Evolutionary conservation across 1,284 basidiomycete species (phyloP).

Genomic region (Ganoderma lucidum): DNA sequence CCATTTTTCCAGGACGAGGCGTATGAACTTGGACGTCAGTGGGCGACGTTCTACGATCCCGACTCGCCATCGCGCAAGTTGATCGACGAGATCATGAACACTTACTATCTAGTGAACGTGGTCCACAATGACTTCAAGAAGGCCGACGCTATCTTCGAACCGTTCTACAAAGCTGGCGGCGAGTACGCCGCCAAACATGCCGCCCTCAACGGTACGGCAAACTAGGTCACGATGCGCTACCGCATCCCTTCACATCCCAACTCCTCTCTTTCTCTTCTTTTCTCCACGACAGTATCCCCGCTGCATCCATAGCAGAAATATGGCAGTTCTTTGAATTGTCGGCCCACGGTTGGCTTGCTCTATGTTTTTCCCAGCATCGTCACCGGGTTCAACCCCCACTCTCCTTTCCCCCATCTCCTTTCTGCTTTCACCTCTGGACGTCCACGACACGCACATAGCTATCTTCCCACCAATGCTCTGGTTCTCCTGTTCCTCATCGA

Average conservation of each 20-base stretch:
- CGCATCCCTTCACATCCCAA: background rate
- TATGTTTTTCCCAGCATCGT: slow-evolving; percentile 39
- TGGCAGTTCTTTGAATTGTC: slow-evolving; percentile 29
- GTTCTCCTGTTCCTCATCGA: slow-evolving; percentile 11
- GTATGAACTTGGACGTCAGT: slow-evolving; percentile 93
- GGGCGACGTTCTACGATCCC: slow-evolving; percentile 90
- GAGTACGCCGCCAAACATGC: slow-evolving; percentile 57
- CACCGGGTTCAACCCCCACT: slow-evolving; percentile 41
- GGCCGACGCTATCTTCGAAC: slow-evolving; percentile 84
- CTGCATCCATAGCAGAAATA: slow-evolving; percentile 8
- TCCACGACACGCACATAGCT: background rate
- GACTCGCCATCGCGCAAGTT: slow-evolving; percentile 80
- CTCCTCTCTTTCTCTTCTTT: background rate
- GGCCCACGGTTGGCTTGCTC: slow-evolving; percentile 37
- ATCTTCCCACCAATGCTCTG: slow-evolving; percentile 14
- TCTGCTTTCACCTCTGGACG: background rate
- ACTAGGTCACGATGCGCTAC: slow-evolving; percentile 33
- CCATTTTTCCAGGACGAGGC: slow-evolving; percentile 83
- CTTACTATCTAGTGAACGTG: slow-evolving; percentile 92
- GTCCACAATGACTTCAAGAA: slow-evolving; percentile 97
- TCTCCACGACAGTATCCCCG: slow-evolving; percentile 1
- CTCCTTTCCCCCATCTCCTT: slow-evolving; percentile 18
- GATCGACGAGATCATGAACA: slow-evolving; percentile 83
- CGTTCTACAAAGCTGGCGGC: slow-evolving; percentile 81
- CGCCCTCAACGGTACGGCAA: slow-evolving; percentile 33